These are phyloP conservation scores for Eucalyptus camaldulensis DNA, from an alignment of 345 rosid species.

Conservation along the genomic window DNA sequence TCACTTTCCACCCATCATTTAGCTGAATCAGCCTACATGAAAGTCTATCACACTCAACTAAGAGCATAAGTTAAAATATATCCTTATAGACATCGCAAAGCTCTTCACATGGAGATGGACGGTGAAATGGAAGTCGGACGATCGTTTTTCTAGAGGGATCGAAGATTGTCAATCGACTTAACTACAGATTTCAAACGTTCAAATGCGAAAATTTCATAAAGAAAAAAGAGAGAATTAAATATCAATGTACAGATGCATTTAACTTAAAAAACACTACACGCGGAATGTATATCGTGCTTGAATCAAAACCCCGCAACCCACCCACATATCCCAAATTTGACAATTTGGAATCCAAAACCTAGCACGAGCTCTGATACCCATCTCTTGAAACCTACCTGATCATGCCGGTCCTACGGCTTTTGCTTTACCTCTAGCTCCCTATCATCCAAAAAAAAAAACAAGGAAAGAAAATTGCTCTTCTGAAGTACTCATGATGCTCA, in stretches of 20 bases:
- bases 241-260: background rate
- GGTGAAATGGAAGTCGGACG: background rate
- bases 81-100: background rate
- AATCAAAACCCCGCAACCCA: background rate
- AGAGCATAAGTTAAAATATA: background rate
- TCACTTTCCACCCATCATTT: background rate
- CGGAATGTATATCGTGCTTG: no score
- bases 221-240: no score
- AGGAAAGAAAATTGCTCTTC: background rate
- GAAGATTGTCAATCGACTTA: background rate
- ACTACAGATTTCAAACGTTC: background rate
- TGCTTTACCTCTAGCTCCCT: background rate
- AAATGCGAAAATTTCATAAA: background rate
- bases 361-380: fast-evolving
- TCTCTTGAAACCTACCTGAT: background rate
- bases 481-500: background rate
- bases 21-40: background rate
- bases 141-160: background rate
- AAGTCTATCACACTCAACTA: background rate
- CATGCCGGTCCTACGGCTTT: background rate
- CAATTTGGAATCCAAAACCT: no score
- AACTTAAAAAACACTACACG: background rate
- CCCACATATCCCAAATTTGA: no score
- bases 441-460: background rate
- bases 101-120: background rate